phyloP scores from a whole-genome alignment of 1,284 basidiomycete species.

The Cutaneotrichosporon sp. region DNA sequence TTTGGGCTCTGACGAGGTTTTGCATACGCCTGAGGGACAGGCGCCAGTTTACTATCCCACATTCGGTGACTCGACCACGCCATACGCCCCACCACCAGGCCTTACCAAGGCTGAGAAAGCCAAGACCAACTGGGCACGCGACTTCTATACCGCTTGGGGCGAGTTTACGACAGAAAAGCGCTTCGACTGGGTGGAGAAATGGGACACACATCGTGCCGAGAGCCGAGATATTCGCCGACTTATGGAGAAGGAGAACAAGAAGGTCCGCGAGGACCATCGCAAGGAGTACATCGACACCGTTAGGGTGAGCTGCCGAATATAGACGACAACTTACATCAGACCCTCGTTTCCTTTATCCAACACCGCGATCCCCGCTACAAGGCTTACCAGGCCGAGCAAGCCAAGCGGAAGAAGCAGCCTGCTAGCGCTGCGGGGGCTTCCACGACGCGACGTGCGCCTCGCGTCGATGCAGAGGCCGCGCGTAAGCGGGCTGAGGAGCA shows the following conservation, averaged over 20 bases:
- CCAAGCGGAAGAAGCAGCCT: constrained; percentile 19
- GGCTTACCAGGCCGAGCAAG: constrained; percentile 58
- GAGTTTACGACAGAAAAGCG: constrained; percentile 85
- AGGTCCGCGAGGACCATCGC: constrained; percentile 75
- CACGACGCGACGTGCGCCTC: constrained; percentile 11
- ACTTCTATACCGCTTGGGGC: constrained; percentile 82
- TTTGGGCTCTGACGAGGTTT: constrained; percentile 73
- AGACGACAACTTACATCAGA: constrained; percentile 49
- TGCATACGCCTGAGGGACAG: constrained; percentile 53
- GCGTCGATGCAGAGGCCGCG: constrained; percentile 28
- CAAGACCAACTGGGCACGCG: constrained; percentile 52
- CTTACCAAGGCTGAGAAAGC: constrained; percentile 48
- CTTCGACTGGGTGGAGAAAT: constrained; percentile 83
- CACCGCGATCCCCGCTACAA: constrained; percentile 93
- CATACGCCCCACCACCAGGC: constrained; percentile 54
- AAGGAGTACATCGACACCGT: constrained; percentile 92
- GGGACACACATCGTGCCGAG: constrained; percentile 76
- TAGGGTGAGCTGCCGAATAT: constrained; percentile 54
- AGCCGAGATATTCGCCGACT: constrained; percentile 76
- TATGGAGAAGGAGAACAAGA: constrained; percentile 97
- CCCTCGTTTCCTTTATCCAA: constrained; percentile 77
- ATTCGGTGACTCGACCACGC: constrained; percentile 75
- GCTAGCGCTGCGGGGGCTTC: constrained; percentile 14
- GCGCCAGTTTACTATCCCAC: constrained; percentile 59
- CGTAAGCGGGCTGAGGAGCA: constrained; percentile 26